These are phyloP conservation scores for Apostasia ramifera DNA, from an alignment of 106 monocot genomes.

Conservation along the genomic window DNA sequence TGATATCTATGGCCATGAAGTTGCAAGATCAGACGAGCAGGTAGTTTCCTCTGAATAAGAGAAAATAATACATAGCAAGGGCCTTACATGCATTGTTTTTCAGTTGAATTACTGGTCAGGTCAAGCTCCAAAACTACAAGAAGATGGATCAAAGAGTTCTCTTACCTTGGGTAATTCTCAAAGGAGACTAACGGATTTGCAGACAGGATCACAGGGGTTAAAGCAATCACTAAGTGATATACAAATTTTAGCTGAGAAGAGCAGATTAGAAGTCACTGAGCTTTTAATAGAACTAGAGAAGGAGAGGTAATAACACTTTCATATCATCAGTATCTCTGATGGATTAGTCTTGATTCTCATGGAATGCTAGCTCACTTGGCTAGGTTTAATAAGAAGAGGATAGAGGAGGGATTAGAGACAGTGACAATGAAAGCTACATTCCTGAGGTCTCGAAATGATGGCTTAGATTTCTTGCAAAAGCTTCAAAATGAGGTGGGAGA, in stretches of 20 bases:
- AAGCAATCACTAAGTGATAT: conserved; percentile 35
- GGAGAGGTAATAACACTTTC: conserved; percentile 47
- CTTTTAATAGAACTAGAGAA: conserved; percentile 75
- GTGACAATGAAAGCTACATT: conserved; percentile 30
- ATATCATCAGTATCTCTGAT: background rate
- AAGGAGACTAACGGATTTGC: conserved; percentile 50
- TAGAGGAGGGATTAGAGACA: conserved; percentile 42
- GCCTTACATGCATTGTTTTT: conserved; percentile 1
- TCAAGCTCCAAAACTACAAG: conserved; percentile 49
- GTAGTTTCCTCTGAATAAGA: conserved; percentile 16
- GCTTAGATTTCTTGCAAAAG: conserved; percentile 34
- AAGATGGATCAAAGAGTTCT: conserved; percentile 50
- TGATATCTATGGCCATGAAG: conserved; percentile 48
- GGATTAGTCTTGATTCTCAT: background rate
- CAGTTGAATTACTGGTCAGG: conserved; percentile 67
- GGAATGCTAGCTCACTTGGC: background rate
- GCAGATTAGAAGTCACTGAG: conserved; percentile 42
- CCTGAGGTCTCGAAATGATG: conserved; percentile 28
- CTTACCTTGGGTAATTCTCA: conserved; percentile 37
- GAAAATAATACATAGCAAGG: background rate
- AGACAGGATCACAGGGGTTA: conserved; percentile 38
- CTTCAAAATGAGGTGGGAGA: conserved; percentile 55
- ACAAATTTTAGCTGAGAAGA: conserved; percentile 34
- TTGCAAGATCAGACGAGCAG: conserved; percentile 61
- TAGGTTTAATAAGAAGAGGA: conserved; percentile 56